Evolutionary conservation across 345 rosid genomes (phyloP), one percentile per base, ranked within the genome.

Genomic region (Mangifera indica): DNA sequence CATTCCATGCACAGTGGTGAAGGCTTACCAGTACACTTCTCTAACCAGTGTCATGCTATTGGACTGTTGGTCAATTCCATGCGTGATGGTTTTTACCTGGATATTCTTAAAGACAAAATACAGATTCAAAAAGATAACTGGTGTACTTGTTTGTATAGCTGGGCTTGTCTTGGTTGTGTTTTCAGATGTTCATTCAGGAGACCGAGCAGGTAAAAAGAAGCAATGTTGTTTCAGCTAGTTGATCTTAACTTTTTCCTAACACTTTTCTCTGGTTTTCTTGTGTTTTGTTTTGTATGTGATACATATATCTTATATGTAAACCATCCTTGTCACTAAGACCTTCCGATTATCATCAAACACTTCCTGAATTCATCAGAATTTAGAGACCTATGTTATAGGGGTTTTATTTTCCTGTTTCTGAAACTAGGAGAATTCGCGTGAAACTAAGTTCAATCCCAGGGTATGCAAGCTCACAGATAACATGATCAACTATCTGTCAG

Each of bases 21-120:
- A 95, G 87, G 97, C 99, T 21, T 86, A 84, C 79, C 96, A 95
- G 81, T 80, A 91, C 83, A 89, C 96, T 61, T 85, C 98, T 49
- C 70, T 95, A 46, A 95, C 99, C 34, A 95, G 98, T 63, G 81
- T 95, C 63, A 95, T 91, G 98, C 85, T 95, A 66, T 86, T 95
- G 22, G 98, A 95, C 73, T 95, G 99, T 75, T 95, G 98, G 99
- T 66, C 97, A 14, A 91, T 95, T 65, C 98, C 99, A 2, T 83
- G 86, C 0, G 98, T 93, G 73, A 83, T 92, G 96, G 25, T 92
- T 59, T 94, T 93, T 56, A 93, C 98, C 24, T 86, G 89, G 86
- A 18, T 88, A 64, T 89, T 95, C 76, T 76, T 95, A 78, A 82
- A 83, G 66, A 91, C 98, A 40, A 92, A 86, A 81, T 92, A 95